phyloP scores from a whole-genome alignment of 306 rosid species.

The Pyrus communis region DNA sequence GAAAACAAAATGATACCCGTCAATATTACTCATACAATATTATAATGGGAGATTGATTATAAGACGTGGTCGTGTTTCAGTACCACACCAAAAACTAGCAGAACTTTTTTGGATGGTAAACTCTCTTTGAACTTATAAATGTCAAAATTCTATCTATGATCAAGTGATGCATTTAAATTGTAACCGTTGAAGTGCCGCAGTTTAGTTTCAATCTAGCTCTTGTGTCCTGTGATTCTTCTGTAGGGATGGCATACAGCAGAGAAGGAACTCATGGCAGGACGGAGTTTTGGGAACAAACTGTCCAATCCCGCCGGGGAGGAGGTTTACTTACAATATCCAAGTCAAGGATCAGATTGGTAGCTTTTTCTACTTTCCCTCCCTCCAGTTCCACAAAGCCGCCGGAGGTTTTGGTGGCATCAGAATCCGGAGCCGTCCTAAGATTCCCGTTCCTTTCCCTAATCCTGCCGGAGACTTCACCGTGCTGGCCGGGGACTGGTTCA shows the following conservation, averaged over 20 bases:
- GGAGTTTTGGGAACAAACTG: conserved; percentile 60
- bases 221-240: neutral
- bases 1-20: too few relatives aligned
- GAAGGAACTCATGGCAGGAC: conserved; percentile 89
- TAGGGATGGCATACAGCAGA: conserved; percentile 91
- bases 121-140: neutral
- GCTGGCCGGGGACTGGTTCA: conserved; percentile 93
- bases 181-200: neutral
- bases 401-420: conserved; percentile 68
- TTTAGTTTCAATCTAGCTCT: neutral
- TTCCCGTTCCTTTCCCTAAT: conserved; percentile 91
- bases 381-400: conserved; percentile 66
- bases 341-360: conserved; percentile 63
- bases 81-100: too few relatives aligned
- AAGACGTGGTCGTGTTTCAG: too few relatives aligned
- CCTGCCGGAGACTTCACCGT: conserved; percentile 76
- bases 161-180: neutral
- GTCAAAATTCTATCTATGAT: neutral
- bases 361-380: conserved; percentile 61
- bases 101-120: neutral
- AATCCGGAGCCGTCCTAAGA: conserved; percentile 85
- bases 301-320: conserved; percentile 53
- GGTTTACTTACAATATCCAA: conserved; percentile 53
- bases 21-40: too few relatives aligned
- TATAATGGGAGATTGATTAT: too few relatives aligned